Conservation (phyloP, 257 asterid genomes). For the Solanum arcanum region DNA sequence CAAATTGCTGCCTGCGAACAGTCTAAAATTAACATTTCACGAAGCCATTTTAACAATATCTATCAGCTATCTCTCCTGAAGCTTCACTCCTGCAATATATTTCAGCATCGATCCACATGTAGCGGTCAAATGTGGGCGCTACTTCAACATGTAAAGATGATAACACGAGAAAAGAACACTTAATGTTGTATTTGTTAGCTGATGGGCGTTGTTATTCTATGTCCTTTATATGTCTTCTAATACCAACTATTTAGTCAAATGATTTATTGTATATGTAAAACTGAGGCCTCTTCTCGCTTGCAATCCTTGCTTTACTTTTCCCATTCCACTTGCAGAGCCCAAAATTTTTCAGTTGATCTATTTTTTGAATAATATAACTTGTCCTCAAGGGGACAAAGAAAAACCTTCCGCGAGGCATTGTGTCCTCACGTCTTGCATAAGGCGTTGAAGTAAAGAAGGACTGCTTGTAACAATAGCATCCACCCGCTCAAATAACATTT, state of each 20-base stretch:
- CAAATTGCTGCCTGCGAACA: not conserved
- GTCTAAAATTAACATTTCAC: not conserved
- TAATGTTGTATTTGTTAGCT: not conserved
- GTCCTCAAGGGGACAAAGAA: conserved; percentile 21
- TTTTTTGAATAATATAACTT: not conserved
- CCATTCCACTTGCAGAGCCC: not conserved
- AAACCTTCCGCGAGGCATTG: conserved; percentile 66
- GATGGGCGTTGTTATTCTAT: not conserved
- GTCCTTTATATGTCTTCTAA: not conserved
- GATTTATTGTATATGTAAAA: not conserved
- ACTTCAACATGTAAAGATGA: not conserved
- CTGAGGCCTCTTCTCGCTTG: not conserved
- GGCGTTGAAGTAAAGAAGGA: conserved; percentile 60
- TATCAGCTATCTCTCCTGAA: not conserved
- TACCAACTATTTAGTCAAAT: too few relatives aligned
- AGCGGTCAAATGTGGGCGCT: not conserved
- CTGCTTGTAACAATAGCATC: conserved; percentile 82
- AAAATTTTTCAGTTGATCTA: not conserved
- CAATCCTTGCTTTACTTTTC: not conserved
- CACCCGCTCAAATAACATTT: conserved; percentile 53
- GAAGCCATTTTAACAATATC: not conserved
- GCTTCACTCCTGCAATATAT: not conserved
- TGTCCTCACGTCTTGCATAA: conserved; percentile 51
- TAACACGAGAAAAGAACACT: not conserved
- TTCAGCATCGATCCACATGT: not conserved